Evolutionary conservation across 345 rosid genomes (phyloP), one percentile per base, ranked within the genome.

Genomic region (Noccaea bulbosa): DNA sequence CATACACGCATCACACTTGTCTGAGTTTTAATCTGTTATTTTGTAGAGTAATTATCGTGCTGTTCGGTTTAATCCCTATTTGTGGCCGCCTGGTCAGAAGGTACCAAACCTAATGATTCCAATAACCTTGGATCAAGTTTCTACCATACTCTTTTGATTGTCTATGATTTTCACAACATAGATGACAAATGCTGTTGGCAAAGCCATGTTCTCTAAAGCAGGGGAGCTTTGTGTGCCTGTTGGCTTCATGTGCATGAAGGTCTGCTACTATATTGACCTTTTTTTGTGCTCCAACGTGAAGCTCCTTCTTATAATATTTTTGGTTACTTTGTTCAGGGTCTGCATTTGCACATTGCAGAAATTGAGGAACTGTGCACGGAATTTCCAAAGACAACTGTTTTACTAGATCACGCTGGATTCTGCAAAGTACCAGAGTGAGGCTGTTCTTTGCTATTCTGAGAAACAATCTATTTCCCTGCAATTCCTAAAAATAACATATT

Each of bases 161-260:
- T 53, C 50, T 40, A 30, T 72, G 41, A 2, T 48, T 53, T 63
- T 24, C 47, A 12, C 34, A 10, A 37, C 60, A 51, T 76, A 93
- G 98, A 93, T 93, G 97, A 91, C 94, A 51, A 91, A 87, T 77
- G 81, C 79, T 58, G 82, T 89, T 69, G 98, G 98, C 11, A 89
- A 91, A 85, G 85, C 90, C 57, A 65, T 93, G 85, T 93, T 91
- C 78, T 82, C 88, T 17, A 87, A 60, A 82, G 98, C 97, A 38
- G 98, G 97, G 69, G 94, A 88, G 59, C 92, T 93, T 62, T 87
- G 92, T 32, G 79, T 91, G 38, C 94, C 97, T 33, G 98, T 89
- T 76, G 92, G 96, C 74, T 86, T 93, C 84, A 84, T 93, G 96
- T 93, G 97, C 76, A 83, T 93, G 87, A 93, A 93, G 93, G 98